Conservation (phyloP, 164 flowering plant species). For the Vitis rupestris region DNA sequence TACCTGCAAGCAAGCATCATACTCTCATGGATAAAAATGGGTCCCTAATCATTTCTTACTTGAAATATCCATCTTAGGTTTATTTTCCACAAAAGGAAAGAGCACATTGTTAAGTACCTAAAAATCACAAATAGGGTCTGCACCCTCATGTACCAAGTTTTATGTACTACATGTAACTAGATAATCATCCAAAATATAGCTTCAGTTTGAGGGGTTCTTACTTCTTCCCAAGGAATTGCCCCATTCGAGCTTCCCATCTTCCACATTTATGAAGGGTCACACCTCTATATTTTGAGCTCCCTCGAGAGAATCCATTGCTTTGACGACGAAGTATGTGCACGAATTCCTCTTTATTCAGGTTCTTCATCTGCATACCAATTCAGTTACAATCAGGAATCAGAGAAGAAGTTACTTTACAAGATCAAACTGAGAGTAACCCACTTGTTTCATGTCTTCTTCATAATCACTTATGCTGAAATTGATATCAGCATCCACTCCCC, state of each 20-base stretch:
- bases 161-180: too few species aligned
- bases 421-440: conserved; percentile 3
- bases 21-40: conserved; percentile 15
- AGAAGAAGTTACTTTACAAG: neutral
- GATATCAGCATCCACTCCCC: conserved; percentile 92
- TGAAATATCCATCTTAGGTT: neutral
- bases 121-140: too few species aligned
- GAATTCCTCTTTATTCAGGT: conserved; percentile 82
- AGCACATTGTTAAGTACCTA: too few species aligned
- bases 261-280: conserved; percentile 85
- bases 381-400: neutral
- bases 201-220: conserved; percentile 27
- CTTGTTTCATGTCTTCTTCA: conserved; percentile 81
- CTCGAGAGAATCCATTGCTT: conserved; percentile 79
- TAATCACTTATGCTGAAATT: conserved; percentile 74
- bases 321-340: conserved; percentile 86
- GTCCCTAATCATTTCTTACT: conserved; percentile 5
- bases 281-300: conserved; percentile 80
- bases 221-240: conserved; percentile 89
- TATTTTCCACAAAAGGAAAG: too few species aligned
- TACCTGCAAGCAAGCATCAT: conserved; percentile 69
- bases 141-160: too few species aligned
- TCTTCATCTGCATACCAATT: conserved; percentile 50
- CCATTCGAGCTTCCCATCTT: conserved; percentile 92
- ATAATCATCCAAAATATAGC: neutral